Base-by-base conservation (phyloP, 352 stramenopile genomes). In the Pythium angustatum region DNA sequence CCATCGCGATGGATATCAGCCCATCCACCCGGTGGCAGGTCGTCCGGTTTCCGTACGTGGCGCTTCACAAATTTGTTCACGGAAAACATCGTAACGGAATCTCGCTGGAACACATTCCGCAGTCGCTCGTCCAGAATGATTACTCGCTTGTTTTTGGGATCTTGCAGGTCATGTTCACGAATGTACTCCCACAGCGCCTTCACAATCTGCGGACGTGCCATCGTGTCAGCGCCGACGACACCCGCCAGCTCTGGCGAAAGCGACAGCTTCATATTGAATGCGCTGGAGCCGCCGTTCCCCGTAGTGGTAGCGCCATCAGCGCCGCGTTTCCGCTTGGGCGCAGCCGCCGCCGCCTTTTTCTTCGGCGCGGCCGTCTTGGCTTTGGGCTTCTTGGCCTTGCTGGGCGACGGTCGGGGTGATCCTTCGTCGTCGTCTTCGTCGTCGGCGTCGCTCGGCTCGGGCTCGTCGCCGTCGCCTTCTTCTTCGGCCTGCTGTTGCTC, bases 161-260 rank as follows among this genome's bases (percentile, higher is more conserved):
- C 95, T 74, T 99, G 96, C 34, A 99, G 80, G 26, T 96, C 71
- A 64, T 99, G 81, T 56, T 97, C 90, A 49, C 87, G 88, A 55
- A 99, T 98, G 72, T 99, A 99, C 51, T 96, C 88, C 96, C 96
- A 99, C 2, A 99, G 58, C n/a, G 77, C 74, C 68, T 98, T 99
- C 33, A 98, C 93, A 36, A 98, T 88, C 61, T 98, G 90, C 9
- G 93, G 93, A 2, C 96, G 79, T 2, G 92, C 87, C 85, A 96
- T 96, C 38, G 79, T 75, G 4, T 95, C 85, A 0, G 80, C 79
- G 31, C 91, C 83, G 1, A 97, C 81, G n/a, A 98, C 82, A 21
- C 67, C 62, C 21, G 81, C 84, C 4, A 97, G 79, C 57, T 92
- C 87, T 0, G 88, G 88, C 6, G 83, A 93, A 43, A 96, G 63